Percentiles rank a stretch among this genome's conserved stretches.
Conservation (phyloP, 78 protist genomes). For the Anaeramoeba flamelloides region DNA sequence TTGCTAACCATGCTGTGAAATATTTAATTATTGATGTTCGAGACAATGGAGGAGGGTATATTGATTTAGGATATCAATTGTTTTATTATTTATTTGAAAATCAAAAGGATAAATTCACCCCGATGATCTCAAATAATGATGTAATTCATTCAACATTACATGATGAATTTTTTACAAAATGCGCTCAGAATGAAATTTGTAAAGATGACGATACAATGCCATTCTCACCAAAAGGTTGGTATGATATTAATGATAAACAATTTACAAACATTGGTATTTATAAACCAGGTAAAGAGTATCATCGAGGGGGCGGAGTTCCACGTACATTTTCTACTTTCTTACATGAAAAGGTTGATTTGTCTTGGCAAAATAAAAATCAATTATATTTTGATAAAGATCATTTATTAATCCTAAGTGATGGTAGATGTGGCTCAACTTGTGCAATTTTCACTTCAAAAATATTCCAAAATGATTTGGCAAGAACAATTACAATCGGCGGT, state of each 20-base stretch:
- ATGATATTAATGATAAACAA: neutral
- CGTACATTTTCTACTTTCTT: neutral
- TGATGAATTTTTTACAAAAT: neutral
- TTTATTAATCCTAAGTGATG: neutral
- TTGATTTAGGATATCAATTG: too few relatives aligned
- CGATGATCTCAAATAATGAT: neutral
- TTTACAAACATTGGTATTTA: neutral
- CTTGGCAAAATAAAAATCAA: neutral
- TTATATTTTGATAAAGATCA: neutral
- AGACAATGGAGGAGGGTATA: too few relatives aligned
- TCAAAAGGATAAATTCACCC: too few relatives aligned
- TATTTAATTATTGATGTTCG: too few relatives aligned
- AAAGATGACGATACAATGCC: neutral
- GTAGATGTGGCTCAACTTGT: neutral
- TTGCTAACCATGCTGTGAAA: too few relatives aligned
- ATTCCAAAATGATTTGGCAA: neutral
- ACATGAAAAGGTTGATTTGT: neutral
- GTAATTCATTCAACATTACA: neutral
- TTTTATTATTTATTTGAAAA: too few relatives aligned
- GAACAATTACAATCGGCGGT: neutral
- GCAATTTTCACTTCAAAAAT: neutral
- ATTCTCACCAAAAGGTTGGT: neutral
- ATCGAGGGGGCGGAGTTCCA: neutral
- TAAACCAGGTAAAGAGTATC: neutral
- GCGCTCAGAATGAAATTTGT: neutral